Evolutionary conservation across 78 protist genomes (phyloP), one percentile per base, ranked within the genome.

Genomic region (Dictyostelium citrinum): DNA sequence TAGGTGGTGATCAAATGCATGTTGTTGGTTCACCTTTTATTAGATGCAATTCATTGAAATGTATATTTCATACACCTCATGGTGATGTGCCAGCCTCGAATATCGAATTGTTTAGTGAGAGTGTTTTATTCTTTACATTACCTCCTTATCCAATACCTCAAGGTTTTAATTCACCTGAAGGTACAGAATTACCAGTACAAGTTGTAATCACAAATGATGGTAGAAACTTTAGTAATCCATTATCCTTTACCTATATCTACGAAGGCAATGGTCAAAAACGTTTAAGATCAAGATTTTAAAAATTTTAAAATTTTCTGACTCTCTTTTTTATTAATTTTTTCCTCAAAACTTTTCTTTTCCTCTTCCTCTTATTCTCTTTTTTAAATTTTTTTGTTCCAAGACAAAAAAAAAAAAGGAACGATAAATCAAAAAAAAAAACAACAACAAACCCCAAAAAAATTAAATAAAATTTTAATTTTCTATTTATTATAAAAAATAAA

Each of bases 141-240:
- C 95, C 95, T 7, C 78, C 90, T 3, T 91, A 84, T 39, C 95
- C 95, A 14, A 74, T 71, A 20, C 90, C 84, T 1, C 76, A 82
- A n/a, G 35, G 70, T 31, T 78, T 76, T n/a, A 33, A 61, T 61
- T 77, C 83, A 31, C 81, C 84, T 1, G 95, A 84, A n/a, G 90
- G 90, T 9, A 80, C 90, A 2, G 95, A 91, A 39, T 33, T 91
- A 37, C 90, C 82, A 29, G 88, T 79, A 24, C 95, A 91, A 91
- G 90, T 91, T 37, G 90, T 91, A 6, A 64, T 91, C 29, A 91
- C 95, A 45, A 91, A 91, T 46, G 95, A 91, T 84, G 95, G 95
- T 33, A 67, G 95, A 68, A 91, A 83, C 58, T 91, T 68, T 81
- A 91, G 95, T 49, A 91, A 91, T 37, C 88, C 90, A 39, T 31